Evolutionary conservation across 78 protist species (phyloP), one percentile per base, ranked within the genome.

Genomic region (Chrysochromulina tobinii): DNA sequence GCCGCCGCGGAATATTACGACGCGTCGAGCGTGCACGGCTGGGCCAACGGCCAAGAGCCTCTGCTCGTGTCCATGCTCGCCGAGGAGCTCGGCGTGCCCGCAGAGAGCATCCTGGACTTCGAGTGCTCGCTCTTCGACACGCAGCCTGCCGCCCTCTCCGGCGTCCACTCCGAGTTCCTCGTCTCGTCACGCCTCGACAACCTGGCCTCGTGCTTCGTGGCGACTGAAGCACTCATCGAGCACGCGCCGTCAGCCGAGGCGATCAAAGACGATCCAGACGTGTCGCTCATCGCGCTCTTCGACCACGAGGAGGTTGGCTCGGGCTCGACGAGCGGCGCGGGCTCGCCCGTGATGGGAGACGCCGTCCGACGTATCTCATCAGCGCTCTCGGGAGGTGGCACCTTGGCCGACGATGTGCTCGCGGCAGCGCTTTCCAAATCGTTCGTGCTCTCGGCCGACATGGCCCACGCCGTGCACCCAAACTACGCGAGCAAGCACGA

Each of bases 401-500:
- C 11, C 27, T 55, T 12, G 25, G 87, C 15, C 58, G 77, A 53
- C 3, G 66, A 53, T 1, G 57, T 6, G 4, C 8, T 0, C 73
- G 61, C 48, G 38, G 0, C 2, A 7, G 18, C 67, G 38, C 23
- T 57, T 25, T 21, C 9, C 48, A 9, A 50, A 17, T 88, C 96
- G 12, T 92, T 98, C 85, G 38, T 96, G 51, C 1, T 98, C 73
- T 92, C 97, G 15, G 97, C 97, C 23, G 99, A 98, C 90, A 95
- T 94, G 95, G 99, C 98, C 0, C 99, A 98, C 77, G 99, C 98
- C 9, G 91, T 97, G 9, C 99, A 98, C 93, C 99, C 99, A 53
- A 98, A 98, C 95, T 98, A 97, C 92, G 8, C 95, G 91, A 92
- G 87, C 55, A 92, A 94, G 95, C 99, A 97, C 92, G 98, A 98